These are phyloP conservation scores for Rostrohypoxylon terebratum DNA, from an alignment of 495 filamentous ascomycete species.

Conservation along the genomic window DNA sequence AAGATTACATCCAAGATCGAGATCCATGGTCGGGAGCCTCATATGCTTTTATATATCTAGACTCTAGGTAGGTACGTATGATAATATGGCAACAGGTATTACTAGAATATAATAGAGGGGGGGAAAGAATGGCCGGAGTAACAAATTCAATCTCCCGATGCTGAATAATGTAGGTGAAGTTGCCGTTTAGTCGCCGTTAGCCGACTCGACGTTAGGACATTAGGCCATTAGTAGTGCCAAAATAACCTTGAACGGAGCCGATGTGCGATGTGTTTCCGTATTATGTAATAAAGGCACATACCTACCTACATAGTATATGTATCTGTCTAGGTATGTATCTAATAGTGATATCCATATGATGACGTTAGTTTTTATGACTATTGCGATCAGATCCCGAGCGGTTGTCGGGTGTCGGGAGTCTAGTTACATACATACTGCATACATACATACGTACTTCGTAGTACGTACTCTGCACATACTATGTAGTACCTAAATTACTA, in stretches of 20 bases:
- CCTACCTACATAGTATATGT: not conserved
- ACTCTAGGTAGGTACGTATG: no score
- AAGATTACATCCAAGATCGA: not conserved
- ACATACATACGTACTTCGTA: no score
- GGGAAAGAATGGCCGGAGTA: slow-evolving; percentile 4
- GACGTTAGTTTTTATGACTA: slow-evolving; percentile 2
- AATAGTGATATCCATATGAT: no score
- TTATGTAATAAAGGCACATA: not conserved
- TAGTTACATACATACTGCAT: no score
- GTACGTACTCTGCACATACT: no score
- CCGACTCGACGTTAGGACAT: no score
- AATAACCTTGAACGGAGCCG: not conserved
- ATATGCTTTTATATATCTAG: slow-evolving; percentile 4
- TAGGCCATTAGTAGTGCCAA: not conserved
- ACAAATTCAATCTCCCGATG: not conserved
- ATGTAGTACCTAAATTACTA: no score
- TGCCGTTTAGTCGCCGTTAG: not conserved
- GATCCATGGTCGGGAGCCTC: not conserved
- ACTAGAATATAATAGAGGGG: not conserved
- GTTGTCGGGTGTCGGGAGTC: not conserved
- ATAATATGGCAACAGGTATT: not conserved
- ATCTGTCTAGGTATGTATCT: not conserved
- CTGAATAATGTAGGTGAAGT: slow-evolving; percentile 16
- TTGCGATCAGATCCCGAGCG: not conserved
- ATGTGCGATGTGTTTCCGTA: not conserved